Conservation (phyloP, 2,329 filamentous ascomycete genomes). For the Rhytidhysteron rufulum region DNA sequence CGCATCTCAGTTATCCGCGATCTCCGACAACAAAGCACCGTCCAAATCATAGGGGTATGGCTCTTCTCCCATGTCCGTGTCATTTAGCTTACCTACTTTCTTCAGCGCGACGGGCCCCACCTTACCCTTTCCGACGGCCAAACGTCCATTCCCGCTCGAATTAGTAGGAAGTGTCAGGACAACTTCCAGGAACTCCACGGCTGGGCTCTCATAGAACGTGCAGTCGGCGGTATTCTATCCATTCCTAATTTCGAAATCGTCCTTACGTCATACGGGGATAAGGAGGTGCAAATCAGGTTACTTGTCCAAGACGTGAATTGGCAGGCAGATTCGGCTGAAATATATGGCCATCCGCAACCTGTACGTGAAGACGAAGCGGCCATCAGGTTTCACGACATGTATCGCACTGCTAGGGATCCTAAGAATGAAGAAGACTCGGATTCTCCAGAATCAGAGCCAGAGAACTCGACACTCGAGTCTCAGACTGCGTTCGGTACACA, state of each 20-base stretch:
- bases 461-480: slow-evolving; percentile 7
- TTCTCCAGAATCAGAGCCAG: background rate
- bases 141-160: slow-evolving; percentile 13
- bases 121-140: slow-evolving; percentile 26
- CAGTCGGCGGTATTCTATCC: slow-evolving; percentile 9
- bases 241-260: slow-evolving; percentile 2
- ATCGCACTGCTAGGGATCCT: background rate
- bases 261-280: background rate
- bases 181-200: slow-evolving; percentile 8
- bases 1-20: slow-evolving; percentile 18
- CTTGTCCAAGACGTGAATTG: background rate
- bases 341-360: background rate
- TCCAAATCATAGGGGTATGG: slow-evolving; percentile 22
- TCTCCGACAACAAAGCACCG: slow-evolving; percentile 6
- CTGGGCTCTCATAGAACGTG: background rate
- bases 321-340: background rate
- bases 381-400: background rate
- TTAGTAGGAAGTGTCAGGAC: slow-evolving; percentile 10
- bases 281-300: background rate
- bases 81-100: too few relatives aligned
- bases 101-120: too few relatives aligned
- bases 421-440: background rate
- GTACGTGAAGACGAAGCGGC: background rate
- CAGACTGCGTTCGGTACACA: slow-evolving; percentile 22
- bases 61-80: background rate